Evolutionary conservation across 352 stramenopile genomes (phyloP), one percentile per base, ranked within the genome.

Genomic region (Phytophthora colocasiae): DNA sequence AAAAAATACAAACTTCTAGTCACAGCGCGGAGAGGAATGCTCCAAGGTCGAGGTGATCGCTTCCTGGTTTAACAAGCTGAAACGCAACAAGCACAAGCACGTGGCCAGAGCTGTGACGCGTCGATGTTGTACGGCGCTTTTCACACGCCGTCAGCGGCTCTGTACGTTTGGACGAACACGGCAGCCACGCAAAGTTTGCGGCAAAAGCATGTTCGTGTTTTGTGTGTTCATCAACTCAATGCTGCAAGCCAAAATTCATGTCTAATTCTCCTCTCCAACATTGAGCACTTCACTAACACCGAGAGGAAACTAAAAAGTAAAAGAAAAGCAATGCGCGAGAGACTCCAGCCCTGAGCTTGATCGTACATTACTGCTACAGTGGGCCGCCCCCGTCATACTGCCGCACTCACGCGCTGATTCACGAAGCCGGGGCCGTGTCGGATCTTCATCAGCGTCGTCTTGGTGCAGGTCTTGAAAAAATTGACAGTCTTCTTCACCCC

Each of bases 401-500:
- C 68, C 48, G 86, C 88, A 60, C 88, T 95, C 53, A 96, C 85
- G 41, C 88, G 84, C 50, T 94, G 73, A 40, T 74, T 90, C 15
- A 82, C 58, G 58, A 83, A 95, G 6, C 69, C 83, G n/a, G 88
- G 88, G 15, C 88, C 88, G 58, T 90, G 88, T 14, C 87, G 86
- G 24, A 96, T 76, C 71, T 96, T 96, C 62, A 96, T 67, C 45
- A 96, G 59, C 65, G 87, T 93, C 50, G 88, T 96, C 75, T 96
- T 96, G 1, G 85, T 81, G 61, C 86, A 93, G 29, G 88, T 89
- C 60, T 89, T 92, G 26, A 96, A 69, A 60, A 96, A 96, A 59
- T 78, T 91, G 39, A 94, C 85, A 24, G 88, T 96, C 73, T 96
- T 96, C 69, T 96, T 96, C 29, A 96, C 88, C 29, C 88, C 86